These are phyloP conservation scores for Aspergillus felis DNA, from an alignment of 2,329 filamentous ascomycete genomes.

Conservation along the genomic window DNA sequence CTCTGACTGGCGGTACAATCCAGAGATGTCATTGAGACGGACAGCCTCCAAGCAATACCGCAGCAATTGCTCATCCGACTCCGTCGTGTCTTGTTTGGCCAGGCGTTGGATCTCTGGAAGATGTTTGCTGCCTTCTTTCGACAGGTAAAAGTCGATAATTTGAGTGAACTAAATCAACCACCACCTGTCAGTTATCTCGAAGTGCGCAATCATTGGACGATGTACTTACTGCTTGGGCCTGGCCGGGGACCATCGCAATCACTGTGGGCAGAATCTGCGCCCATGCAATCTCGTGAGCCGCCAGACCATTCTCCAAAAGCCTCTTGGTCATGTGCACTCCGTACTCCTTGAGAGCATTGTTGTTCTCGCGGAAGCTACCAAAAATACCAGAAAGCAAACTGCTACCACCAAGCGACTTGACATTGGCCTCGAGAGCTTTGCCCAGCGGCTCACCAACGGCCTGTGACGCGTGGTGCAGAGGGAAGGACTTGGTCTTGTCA, in stretches of 20 bases:
- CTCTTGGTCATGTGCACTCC: constrained; percentile 63
- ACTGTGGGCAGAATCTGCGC: constrained; percentile 66
- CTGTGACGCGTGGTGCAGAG: constrained; percentile 56
- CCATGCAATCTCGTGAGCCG: constrained; percentile 64
- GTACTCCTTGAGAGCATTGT: constrained; percentile 58
- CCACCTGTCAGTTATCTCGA: neutral
- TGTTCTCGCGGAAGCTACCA: constrained; percentile 47
- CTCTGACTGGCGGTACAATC: constrained; percentile 56
- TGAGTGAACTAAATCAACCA: constrained; percentile 57
- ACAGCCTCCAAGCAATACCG: constrained; percentile 70
- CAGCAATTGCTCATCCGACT: constrained; percentile 61
- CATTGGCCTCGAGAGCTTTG: constrained; percentile 59
- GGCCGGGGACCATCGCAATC: constrained; percentile 64
- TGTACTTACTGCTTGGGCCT: constrained; percentile 59
- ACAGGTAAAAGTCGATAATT: constrained; percentile 69
- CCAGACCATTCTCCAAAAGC: constrained; percentile 61
- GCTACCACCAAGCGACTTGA: constrained; percentile 57
- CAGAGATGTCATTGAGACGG: constrained; percentile 62
- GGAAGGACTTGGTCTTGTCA: constrained; percentile 64
- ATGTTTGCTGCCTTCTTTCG: constrained; percentile 52
- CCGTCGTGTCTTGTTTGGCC: constrained; percentile 52
- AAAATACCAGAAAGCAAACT: constrained; percentile 53
- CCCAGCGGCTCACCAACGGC: constrained; percentile 59
- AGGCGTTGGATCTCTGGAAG: constrained; percentile 59
- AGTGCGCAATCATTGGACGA: constrained; percentile 14